Base-by-base conservation (phyloP, 495 filamentous ascomycete species). In the Polyplosphaeria fusca region DNA sequence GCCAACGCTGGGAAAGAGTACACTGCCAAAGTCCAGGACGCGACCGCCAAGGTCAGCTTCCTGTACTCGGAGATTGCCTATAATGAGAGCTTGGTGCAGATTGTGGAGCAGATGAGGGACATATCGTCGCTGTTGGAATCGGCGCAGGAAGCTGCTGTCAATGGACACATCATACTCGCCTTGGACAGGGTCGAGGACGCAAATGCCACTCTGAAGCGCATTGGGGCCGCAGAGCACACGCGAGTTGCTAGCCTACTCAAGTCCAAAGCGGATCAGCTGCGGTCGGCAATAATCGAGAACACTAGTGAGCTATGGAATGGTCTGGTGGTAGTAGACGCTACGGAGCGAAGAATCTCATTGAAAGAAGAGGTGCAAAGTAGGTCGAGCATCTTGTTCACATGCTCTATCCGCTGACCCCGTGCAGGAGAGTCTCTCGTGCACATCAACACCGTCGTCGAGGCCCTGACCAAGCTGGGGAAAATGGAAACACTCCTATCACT, bases 31-130 rank as follows among this genome's bases (percentile, higher is more conserved):
- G 77, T 84, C 14, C 71, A 82, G 25, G 86, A 92, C 63, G 81
- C 82, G n/a, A 75, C 77, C 32, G 79, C 78, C 23, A 91, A 89
- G 69, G 81, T 85, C 28, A 71, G 74, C 14, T 81, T 96, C 55
- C 74, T 96, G 12, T 74, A 80, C 58, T 85, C 78, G 26, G 91
- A 96, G 71, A 76, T 88, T 14, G 76, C 76, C 39, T 96, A 91
- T 73, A 94, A 87, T 61, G 70, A 82, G 54, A 81, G 82, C 37
- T 75, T 96, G 20, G 72, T 77, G 18, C 73, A 73, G 38, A 80
- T 83, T 1, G 70, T 95, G 38, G 77, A 78, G 62, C 75, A 78
- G 26, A 78, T 93, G 16, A 77, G 74, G 42, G 65, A 67, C 11
- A 78, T 83, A 19, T 77, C 78, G 49, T 70, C 68, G 23, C 41